Conservation (phyloP, 306 rosid genomes). For the Medicago lupulina region DNA sequence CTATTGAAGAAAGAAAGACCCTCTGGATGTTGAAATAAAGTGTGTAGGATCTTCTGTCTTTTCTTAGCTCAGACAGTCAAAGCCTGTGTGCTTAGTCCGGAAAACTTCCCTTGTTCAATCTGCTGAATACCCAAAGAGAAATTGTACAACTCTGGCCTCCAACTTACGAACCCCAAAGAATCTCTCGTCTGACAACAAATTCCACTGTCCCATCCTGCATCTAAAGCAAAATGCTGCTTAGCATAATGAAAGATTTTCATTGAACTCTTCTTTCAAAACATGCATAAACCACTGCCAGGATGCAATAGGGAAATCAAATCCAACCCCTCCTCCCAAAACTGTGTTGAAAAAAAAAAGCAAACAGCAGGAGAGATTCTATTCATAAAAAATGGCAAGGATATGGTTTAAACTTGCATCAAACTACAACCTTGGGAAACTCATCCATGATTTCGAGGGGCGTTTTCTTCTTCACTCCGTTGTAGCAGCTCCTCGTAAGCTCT, state of each 20-base stretch:
- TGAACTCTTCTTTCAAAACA: background rate
- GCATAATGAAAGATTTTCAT: background rate
- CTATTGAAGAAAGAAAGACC: constrained; percentile 5
- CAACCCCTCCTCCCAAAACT: constrained; percentile 36
- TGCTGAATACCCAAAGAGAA: constrained; percentile 20
- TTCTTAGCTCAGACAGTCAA: constrained; percentile 28
- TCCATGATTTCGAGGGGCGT: constrained; percentile 48
- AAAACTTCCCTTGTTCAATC: constrained; percentile 11
- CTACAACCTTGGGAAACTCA: constrained; percentile 47
- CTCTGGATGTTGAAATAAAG: background rate
- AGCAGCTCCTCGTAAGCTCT: constrained; percentile 84
- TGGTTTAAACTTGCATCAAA: constrained; percentile 11
- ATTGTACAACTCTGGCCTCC: constrained; percentile 10
- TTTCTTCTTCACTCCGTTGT: constrained; percentile 75
- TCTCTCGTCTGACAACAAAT: constrained; percentile 12
- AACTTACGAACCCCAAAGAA: background rate
- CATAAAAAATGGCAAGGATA: background rate
- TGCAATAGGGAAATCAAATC: constrained; percentile 2
- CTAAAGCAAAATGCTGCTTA: constrained; percentile 30
- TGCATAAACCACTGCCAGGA: constrained; percentile 7
- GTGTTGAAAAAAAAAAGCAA: constrained; percentile 20
- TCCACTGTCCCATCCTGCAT: constrained; percentile 33
- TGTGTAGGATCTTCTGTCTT: constrained; percentile 18
- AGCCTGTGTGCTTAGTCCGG: constrained; percentile 1
- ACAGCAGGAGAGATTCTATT: constrained; percentile 35